Conservation (phyloP, 2,329 filamentous ascomycete species). For the Simplicillium aogashimaense region DNA sequence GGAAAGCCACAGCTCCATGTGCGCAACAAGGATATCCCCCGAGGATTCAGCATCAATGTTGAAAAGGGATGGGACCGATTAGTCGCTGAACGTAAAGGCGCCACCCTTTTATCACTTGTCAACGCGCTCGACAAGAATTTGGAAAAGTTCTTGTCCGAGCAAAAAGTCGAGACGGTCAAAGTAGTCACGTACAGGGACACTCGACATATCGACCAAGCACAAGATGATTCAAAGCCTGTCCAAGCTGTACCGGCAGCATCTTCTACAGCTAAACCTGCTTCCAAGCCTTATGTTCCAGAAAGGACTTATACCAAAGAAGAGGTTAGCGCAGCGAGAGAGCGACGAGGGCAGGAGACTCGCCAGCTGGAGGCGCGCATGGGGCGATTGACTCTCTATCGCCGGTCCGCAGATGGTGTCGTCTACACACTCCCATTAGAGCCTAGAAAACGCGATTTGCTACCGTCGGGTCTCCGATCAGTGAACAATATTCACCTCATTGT, state of each 20-base stretch:
- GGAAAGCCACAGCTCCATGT: conserved; percentile 50
- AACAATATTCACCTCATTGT: conserved; percentile 59
- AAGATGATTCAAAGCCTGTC: conserved; percentile 7
- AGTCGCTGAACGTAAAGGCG: conserved; percentile 39
- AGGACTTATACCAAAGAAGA: conserved; percentile 48
- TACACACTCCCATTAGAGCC: conserved; percentile 65
- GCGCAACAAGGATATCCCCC: conserved; percentile 57
- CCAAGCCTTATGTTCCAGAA: conserved; percentile 27
- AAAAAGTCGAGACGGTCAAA: conserved; percentile 65
- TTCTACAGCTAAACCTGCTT: conserved; percentile 5
- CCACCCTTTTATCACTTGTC: conserved; percentile 55
- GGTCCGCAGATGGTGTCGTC: conserved; percentile 57
- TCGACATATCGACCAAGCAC: conserved; percentile 27
- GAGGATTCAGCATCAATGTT: conserved; percentile 66
- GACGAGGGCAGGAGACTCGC: conserved; percentile 54
- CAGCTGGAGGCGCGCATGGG: conserved; percentile 70
- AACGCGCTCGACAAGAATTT: conserved; percentile 65
- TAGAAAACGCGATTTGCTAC: conserved; percentile 48
- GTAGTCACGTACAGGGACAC: conserved; percentile 52
- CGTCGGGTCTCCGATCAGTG: conserved; percentile 48
- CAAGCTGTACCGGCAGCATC: conserved; percentile 1
- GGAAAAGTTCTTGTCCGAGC: conserved; percentile 57
- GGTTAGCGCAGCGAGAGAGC: conserved; percentile 50
- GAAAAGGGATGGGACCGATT: conserved; percentile 64
- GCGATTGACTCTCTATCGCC: conserved; percentile 55